Evolutionary conservation across 768 basidiomycete genomes (phyloP).

Genomic region (Tricholoma bakamatsutake): DNA sequence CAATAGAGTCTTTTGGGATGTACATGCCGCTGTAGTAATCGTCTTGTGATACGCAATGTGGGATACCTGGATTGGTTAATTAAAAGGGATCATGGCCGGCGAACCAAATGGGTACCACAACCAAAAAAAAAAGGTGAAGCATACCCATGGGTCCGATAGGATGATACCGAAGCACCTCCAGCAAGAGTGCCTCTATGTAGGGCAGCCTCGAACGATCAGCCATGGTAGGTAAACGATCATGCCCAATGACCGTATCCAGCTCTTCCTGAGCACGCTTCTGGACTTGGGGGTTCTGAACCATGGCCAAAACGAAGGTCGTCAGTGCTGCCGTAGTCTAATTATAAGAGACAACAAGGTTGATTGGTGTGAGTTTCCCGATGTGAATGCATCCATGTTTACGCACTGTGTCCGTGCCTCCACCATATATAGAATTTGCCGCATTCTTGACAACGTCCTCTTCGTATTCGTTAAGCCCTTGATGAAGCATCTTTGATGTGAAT

Average conservation of each 20-base stretch:
- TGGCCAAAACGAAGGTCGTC: conserved; percentile 30
- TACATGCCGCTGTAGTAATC: conserved; percentile 40
- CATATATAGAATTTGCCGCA: conserved; percentile 14
- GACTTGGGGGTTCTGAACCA: conserved; percentile 33
- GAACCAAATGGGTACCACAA: background rate
- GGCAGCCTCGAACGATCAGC: conserved; percentile 10
- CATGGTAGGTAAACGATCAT: conserved; percentile 7
- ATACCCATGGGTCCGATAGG: conserved; percentile 17
- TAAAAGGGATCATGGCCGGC: background rate
- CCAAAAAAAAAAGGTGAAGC: background rate
- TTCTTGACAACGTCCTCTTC: conserved; percentile 13
- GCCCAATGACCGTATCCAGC: conserved; percentile 11
- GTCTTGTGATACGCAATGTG: conserved; percentile 30
- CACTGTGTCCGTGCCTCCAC: conserved; percentile 15
- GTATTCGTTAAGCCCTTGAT: conserved; percentile 6
- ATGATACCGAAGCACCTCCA: conserved; percentile 10
- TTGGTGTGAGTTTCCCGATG: background rate
- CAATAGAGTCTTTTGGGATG: conserved; percentile 36
- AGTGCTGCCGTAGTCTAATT: conserved; percentile 14
- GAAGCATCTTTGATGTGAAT: conserved; percentile 13
- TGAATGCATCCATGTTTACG: background rate
- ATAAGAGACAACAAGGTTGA: background rate
- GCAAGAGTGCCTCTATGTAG: conserved; percentile 11
- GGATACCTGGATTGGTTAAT: conserved; percentile 17
- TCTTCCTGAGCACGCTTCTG: conserved; percentile 28